These are phyloP conservation scores for Fraxinus americana DNA, from an alignment of 257 asterid species.

Conservation along the genomic window DNA sequence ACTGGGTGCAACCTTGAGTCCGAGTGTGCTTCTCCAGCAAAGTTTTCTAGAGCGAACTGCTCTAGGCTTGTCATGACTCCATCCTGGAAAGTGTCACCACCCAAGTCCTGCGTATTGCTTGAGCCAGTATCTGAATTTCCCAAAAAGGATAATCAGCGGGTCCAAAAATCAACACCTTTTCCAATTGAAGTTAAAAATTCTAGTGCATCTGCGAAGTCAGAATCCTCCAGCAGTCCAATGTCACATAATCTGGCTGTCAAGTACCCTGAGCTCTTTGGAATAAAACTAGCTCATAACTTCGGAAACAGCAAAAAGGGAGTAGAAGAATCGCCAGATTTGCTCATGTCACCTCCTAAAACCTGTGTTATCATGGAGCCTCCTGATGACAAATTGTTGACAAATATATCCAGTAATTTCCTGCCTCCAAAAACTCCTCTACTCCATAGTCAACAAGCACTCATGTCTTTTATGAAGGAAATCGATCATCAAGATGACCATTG, in stretches of 20 bases:
- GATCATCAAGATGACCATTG: constrained; percentile 27
- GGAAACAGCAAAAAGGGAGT: constrained; percentile 40
- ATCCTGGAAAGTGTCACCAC: constrained; percentile 77
- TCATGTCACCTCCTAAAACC: constrained; percentile 87
- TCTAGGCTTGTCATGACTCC: constrained; percentile 71
- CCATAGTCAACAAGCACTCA: constrained; percentile 17
- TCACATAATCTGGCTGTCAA: constrained; percentile 47
- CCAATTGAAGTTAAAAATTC: constrained; percentile 39
- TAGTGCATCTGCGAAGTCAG: constrained; percentile 54
- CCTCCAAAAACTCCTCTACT: constrained; percentile 22
- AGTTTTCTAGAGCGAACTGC: constrained; percentile 33
- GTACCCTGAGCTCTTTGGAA: constrained; percentile 73
- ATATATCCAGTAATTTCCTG: constrained; percentile 26
- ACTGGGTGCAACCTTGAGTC: constrained; percentile 29
- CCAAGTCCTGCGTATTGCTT: constrained; percentile 78
- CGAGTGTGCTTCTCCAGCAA: constrained; percentile 46
- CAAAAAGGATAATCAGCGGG: constrained; percentile 40
- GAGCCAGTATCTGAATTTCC: constrained; percentile 66
- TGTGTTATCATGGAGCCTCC: constrained; percentile 79
- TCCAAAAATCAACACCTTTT: constrained; percentile 61
- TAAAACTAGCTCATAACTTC: constrained; percentile 36
- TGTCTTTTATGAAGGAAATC: constrained; percentile 16
- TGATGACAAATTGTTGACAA: constrained; percentile 38
- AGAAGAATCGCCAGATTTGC: constrained; percentile 73
- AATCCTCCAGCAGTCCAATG: constrained; percentile 47